Base-by-base conservation (phyloP, 2,329 filamentous ascomycete genomes). In the Elsinoe fawcettii region DNA sequence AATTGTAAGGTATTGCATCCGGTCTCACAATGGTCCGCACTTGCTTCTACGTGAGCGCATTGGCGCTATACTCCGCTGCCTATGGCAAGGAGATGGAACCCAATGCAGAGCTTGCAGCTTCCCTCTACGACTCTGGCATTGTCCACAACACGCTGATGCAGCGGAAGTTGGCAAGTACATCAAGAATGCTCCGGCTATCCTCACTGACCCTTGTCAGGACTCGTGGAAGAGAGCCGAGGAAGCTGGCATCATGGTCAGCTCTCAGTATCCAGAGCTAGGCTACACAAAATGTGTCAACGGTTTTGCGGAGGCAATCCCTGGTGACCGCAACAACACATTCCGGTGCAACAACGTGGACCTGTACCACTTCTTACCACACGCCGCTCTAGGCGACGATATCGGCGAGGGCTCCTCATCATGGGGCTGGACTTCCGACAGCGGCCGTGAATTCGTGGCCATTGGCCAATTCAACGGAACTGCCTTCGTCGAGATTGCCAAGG, bases 281-380 rank as follows among this genome's bases (percentile, higher is more conserved):
- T 51, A 51, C 27, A 34, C 44, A 47, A 47, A 47, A 22, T 80
- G 77, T 61, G 65, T 69, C 7, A 66, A 75, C 20, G 77, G 77
- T 2, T 63, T 71, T 9, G 77, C 74, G 23, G 69, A 71, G 5
- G 76, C 75, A 1, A 74, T 80, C 56, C 65, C 70, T 16, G 68
- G 71, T 57, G 44, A 47, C 22, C 44, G 44, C 7, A 34, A 36
- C 16, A 74, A 79, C 64, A 79, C 75, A 2, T 80, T 78, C 65
- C 66, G 65, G 25, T 79, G 77, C 66, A 73, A 69, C 56, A 76
- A 77, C 58, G 49, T 80, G 9, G 80, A 83, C 61, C 72, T 81
- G 2, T 77, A 80, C 63, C 76, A 80, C 62, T 83, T 83, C 68
- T 67, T 79, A 44, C 75, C 73, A 36, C 80, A 83, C 62, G 72